Evolutionary conservation across 805 yeast genomes (phyloP).

Genomic region (Myxozyma neotropica): DNA sequence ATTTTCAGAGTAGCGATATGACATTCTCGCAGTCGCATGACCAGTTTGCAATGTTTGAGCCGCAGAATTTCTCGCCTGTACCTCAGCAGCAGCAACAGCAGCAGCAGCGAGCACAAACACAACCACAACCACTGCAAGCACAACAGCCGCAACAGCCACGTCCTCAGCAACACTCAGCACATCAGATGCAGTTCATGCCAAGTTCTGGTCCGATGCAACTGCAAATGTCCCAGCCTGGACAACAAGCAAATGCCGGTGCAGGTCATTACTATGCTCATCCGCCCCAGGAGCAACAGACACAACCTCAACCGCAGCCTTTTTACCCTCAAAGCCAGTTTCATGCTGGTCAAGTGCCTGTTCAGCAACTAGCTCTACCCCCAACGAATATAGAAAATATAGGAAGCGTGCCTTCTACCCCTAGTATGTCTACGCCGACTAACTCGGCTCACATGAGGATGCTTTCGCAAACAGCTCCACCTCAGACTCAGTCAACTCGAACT

Average conservation of each 20-base stretch:
- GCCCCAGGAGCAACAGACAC: background rate
- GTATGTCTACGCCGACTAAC: background rate
- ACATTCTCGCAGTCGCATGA: slow-evolving; percentile 3
- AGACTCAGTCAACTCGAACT: background rate
- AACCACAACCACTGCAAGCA: background rate
- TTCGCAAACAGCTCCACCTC: background rate
- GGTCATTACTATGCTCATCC: background rate
- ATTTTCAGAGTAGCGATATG: slow-evolving; percentile 2
- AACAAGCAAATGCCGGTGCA: background rate
- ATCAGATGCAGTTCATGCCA: background rate
- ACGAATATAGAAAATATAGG: background rate
- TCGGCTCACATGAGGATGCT: background rate
- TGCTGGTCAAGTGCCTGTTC: background rate
- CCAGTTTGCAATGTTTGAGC: slow-evolving; percentile 1
- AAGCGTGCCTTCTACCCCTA: background rate
- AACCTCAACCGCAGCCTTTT: background rate
- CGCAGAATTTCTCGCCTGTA: background rate
- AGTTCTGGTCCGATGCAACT: background rate
- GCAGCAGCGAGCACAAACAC: slow-evolving; percentile 1
- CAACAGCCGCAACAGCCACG: background rate
- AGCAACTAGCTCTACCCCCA: background rate
- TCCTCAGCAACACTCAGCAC: background rate
- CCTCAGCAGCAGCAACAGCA: background rate
- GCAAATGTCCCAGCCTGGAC: background rate
- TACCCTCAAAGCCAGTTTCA: background rate